Evolutionary conservation across 306 rosid genomes (phyloP).

Genomic region (Coriaria nepalensis): DNA sequence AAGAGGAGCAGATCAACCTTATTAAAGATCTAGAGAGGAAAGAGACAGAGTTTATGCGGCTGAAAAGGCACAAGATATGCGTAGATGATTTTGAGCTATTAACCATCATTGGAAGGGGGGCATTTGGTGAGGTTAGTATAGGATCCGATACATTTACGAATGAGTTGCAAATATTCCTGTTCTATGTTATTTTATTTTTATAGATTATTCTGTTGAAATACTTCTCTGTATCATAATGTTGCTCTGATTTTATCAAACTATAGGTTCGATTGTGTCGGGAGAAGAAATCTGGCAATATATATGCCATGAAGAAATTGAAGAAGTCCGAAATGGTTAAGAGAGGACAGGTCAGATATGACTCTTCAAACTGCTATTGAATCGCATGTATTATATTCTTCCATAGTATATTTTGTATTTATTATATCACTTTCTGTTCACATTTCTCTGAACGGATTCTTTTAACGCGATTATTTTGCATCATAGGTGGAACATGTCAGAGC

Average conservation of each 20-base stretch:
- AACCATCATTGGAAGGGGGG: conserved; percentile 97
- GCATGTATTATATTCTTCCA: no score
- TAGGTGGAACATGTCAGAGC: conserved; percentile 99
- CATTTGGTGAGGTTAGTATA: conserved; percentile 88
- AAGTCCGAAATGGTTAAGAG: conserved; percentile 95
- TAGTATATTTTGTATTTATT: not conserved
- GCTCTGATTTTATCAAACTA: conserved; percentile 20
- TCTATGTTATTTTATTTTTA: conserved; percentile 8
- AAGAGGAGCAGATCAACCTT: conserved; percentile 72
- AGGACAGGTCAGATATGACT: conserved; percentile 68
- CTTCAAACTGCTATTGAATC: not conserved
- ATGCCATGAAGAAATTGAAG: conserved; percentile 97
- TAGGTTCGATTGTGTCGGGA: conserved; percentile 97
- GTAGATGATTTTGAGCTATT: conserved; percentile 90
- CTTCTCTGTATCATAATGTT: not conserved
- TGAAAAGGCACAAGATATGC: conserved; percentile 88
- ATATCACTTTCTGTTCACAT: not conserved
- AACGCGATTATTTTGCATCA: not conserved
- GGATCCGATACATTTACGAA: not conserved
- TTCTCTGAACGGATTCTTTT: not conserved
- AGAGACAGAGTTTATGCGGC: conserved; percentile 94
- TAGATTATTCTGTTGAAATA: conserved; percentile 9
- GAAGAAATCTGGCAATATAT: conserved; percentile 95
- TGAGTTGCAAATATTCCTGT: not conserved
- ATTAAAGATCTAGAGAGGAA: conserved; percentile 93